Conservation (phyloP, 768 basidiomycete species). For the Dioszegia aurantiaca region DNA sequence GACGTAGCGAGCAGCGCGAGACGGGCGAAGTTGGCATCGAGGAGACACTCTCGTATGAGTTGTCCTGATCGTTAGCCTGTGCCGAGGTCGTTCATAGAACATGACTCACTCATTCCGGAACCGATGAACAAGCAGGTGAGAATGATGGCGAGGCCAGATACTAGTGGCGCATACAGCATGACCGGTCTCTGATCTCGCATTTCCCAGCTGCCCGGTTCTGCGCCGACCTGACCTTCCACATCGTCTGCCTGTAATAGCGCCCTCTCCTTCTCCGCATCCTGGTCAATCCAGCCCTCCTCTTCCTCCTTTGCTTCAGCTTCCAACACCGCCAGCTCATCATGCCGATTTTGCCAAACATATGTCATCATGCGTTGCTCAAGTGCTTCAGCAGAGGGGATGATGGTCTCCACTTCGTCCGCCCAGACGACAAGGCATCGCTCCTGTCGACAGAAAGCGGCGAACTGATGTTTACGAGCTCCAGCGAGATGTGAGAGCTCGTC, state of each 20-base stretch:
- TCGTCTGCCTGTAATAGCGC: slow-evolving; percentile 8
- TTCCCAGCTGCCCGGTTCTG: slow-evolving; percentile 38
- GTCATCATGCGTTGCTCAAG: slow-evolving; percentile 71
- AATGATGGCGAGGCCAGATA: slow-evolving; percentile 47
- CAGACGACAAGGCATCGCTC: slow-evolving; percentile 81
- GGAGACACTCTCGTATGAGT: slow-evolving; percentile 64
- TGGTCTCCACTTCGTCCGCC: slow-evolving; percentile 73
- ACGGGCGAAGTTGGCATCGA: slow-evolving; percentile 65
- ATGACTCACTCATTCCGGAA: slow-evolving; percentile 50
- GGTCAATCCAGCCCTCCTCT: slow-evolving; percentile 32
- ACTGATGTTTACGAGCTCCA: slow-evolving; percentile 81
- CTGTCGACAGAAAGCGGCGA: slow-evolving; percentile 80
- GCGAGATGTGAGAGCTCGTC: slow-evolving; percentile 75
- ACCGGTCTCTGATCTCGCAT: slow-evolving; percentile 41
- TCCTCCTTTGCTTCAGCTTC: slow-evolving; percentile 29
- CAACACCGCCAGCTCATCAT: slow-evolving; percentile 30
- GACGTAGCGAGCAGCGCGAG: slow-evolving; percentile 66
- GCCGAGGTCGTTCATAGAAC: neutral
- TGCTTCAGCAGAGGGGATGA: slow-evolving; percentile 60
- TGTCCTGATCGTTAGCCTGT: slow-evolving; percentile 57
- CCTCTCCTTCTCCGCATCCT: slow-evolving; percentile 22
- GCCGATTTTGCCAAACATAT: slow-evolving; percentile 64
- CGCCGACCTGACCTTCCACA: slow-evolving; percentile 22
- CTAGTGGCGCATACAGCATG: slow-evolving; percentile 49
- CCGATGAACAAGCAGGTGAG: slow-evolving; percentile 45